Conservation (phyloP, 2,329 filamentous ascomycete species). For the Paracoccidioides brasiliensis region DNA sequence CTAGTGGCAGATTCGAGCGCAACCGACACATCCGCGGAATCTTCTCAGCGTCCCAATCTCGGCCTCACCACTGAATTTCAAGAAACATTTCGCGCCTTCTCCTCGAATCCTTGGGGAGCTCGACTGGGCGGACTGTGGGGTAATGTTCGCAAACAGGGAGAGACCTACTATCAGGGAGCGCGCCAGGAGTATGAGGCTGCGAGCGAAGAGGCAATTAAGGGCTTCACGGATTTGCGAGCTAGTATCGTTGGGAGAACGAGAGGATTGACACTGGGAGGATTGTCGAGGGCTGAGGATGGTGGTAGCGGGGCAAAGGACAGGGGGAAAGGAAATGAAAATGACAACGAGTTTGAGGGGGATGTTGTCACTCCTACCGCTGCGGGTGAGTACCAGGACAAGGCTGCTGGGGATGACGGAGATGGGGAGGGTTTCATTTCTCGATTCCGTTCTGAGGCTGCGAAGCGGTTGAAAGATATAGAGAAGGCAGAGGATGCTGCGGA, state of each 20-base stretch:
- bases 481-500: slow-evolving; percentile 91
- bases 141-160: slow-evolving; percentile 87
- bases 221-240: slow-evolving; percentile 57
- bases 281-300: slow-evolving; percentile 11
- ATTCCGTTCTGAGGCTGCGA: slow-evolving; percentile 63
- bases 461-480: slow-evolving; percentile 77
- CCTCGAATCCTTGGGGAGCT: slow-evolving; percentile 79
- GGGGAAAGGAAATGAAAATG: slow-evolving; percentile 18
- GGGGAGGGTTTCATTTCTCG: slow-evolving; percentile 58
- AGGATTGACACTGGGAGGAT: slow-evolving; percentile 50
- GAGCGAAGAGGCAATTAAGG: slow-evolving; percentile 67
- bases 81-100: slow-evolving; percentile 90
- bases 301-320: slow-evolving; percentile 13
- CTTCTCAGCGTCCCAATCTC: slow-evolving; percentile 24
- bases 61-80: slow-evolving; percentile 78
- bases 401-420: slow-evolving; percentile 16
- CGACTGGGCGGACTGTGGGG: slow-evolving; percentile 79
- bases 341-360: not conserved
- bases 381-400: slow-evolving; percentile 11
- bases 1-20: slow-evolving; percentile 35
- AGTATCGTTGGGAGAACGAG: slow-evolving; percentile 61
- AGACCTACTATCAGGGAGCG: slow-evolving; percentile 73
- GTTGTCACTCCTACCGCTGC: slow-evolving; percentile 15
- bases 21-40: slow-evolving; percentile 24
- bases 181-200: slow-evolving; percentile 70